Evolutionary conservation across 768 basidiomycete species (phyloP).

Genomic region (Mycena galericulata): DNA sequence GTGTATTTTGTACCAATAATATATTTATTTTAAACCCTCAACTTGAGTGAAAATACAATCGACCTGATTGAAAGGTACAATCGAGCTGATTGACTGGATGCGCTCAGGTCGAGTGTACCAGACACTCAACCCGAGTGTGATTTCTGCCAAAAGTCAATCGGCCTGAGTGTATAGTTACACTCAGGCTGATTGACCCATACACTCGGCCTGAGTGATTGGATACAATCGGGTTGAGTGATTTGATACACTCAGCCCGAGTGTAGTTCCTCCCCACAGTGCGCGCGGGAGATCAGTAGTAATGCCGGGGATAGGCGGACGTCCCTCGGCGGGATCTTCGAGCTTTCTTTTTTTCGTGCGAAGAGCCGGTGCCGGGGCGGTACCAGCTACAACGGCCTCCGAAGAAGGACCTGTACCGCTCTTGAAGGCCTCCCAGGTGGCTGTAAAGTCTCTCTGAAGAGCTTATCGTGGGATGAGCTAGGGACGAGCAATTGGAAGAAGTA

Average conservation of each 20-base stretch:
- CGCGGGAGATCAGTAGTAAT: too few species aligned
- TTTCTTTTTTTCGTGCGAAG: conserved; percentile 14
- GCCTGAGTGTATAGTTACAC: background rate
- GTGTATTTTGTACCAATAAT: too few species aligned
- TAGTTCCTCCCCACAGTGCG: too few species aligned
- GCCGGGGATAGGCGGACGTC: conserved; percentile 2
- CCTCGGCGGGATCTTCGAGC: background rate
- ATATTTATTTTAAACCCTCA: background rate
- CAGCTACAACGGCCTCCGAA: background rate
- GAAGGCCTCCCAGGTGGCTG: background rate
- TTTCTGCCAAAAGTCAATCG: background rate
- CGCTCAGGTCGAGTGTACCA: background rate
- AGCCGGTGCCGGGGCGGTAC: background rate
- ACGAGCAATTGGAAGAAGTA: background rate
- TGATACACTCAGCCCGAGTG: too few species aligned
- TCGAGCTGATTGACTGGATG: background rate
- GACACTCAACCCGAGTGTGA: background rate
- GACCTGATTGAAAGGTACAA: background rate
- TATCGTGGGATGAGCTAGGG: background rate
- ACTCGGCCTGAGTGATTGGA: background rate
- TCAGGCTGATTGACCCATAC: background rate
- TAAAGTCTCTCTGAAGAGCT: conserved; percentile 12
- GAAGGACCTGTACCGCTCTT: background rate
- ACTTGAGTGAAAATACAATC: too few species aligned
- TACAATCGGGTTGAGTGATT: background rate